Conservation (phyloP, 768 basidiomycete species). For the Mycena olivaceomarginata region DNA sequence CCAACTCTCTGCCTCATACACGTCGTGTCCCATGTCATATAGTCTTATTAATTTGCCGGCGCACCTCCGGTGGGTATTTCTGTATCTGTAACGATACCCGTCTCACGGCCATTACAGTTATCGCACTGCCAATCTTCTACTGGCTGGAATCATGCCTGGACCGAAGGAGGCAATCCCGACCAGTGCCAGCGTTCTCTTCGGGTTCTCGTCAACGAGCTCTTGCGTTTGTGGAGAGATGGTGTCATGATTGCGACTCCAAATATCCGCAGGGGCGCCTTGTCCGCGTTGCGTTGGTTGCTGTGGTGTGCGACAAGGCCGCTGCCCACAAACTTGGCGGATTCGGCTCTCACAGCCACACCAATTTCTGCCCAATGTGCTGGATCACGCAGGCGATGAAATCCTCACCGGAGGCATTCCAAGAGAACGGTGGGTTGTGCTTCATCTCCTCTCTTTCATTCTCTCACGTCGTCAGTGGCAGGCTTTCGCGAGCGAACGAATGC, state of each 20-base stretch:
- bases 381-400: slow-evolving; percentile 50
- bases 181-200: slow-evolving; percentile 51
- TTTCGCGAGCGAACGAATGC: slow-evolving; percentile 35
- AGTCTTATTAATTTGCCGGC: no score
- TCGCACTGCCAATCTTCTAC: slow-evolving; percentile 49
- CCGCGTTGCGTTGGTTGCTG: slow-evolving; percentile 53
- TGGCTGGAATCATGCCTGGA: slow-evolving; percentile 51
- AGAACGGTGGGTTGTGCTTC: slow-evolving; percentile 2
- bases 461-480: not conserved
- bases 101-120: slow-evolving; percentile 40
- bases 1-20: no score
- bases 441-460: not conserved
- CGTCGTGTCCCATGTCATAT: no score
- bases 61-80: no score
- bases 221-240: slow-evolving; percentile 49
- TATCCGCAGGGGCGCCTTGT: slow-evolving; percentile 53
- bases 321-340: slow-evolving; percentile 57
- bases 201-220: slow-evolving; percentile 51
- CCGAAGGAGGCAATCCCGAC: slow-evolving; percentile 53
- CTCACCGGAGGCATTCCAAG: not conserved
- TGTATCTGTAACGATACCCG: no score
- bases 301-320: slow-evolving; percentile 62
- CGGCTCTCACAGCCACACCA: slow-evolving; percentile 53
- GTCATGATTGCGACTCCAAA: slow-evolving; percentile 45
- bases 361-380: slow-evolving; percentile 59